Base-by-base conservation (phyloP, 2,329 filamentous ascomycete genomes). In the Malbranchea cinnamomea region DNA sequence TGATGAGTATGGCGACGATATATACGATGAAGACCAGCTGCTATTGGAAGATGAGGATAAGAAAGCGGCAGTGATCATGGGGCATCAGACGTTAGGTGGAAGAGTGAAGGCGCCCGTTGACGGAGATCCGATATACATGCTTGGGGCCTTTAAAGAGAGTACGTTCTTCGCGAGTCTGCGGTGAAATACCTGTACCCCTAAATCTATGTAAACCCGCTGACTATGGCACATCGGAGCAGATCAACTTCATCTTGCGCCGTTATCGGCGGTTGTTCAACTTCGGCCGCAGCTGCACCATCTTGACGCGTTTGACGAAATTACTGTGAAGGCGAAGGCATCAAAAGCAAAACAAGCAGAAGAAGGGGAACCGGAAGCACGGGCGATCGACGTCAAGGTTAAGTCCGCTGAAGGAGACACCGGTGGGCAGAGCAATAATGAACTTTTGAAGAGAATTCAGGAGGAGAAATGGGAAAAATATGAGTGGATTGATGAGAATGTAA, bases 241-340 rank as follows among this genome's bases (percentile, higher is more conserved):
- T 43, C 74, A 91, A 48, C 63, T 94, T 6, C 83, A 94, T 56
- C 71, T 95, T 22, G 91, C 83, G 1, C 80, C 79, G 14, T 71
- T 91, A 26, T 74, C 77, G 23, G 78, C 81, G 2, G 71, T 93
- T 25, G 79, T 92, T 23, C 82, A 92, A 49, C 73, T 98, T 47
- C 79, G 85, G 3, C 84, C 89, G 0, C 82, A 94, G 47, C 78
- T 92, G 37, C 83, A 93, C 56, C 84, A 95, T 57, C 67, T 95
- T 42, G 89, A 95, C 56, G 87, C 89, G 3, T 58, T 74, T 26
- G 65, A 76, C 26, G 83, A 94, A 45, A 67, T 81, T 5, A 47
- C 50, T 3, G 39, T 43, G 4, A 54, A 52, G 30, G 46, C 41
- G 4, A 45, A 50, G 30, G 42, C 52, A 3, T 41, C 35, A 17